Conservation (phyloP, 2,329 filamentous ascomycete species). For the Emydomyces testavorans region DNA sequence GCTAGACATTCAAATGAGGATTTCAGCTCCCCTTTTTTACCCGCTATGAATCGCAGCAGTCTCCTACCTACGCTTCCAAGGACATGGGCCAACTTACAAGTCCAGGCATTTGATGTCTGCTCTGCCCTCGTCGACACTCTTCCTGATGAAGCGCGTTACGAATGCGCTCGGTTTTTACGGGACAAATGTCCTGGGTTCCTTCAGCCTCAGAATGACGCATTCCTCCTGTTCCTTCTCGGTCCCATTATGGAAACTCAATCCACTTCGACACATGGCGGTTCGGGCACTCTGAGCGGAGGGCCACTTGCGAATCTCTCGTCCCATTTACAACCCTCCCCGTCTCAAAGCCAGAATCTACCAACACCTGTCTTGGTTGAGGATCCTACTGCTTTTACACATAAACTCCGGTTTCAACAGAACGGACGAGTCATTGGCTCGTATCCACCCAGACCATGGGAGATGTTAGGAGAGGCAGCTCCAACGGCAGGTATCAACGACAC, state of each 20-base stretch:
- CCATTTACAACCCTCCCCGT: conserved; percentile 9
- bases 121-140: conserved; percentile 36
- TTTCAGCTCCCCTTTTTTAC: conserved; percentile 22
- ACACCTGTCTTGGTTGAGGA: conserved; percentile 19
- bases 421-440: conserved; percentile 28
- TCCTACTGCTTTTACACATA: conserved; percentile 21
- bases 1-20: conserved; percentile 24
- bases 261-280: conserved; percentile 19
- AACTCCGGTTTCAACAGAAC: conserved; percentile 30
- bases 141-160: conserved; percentile 34
- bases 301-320: conserved; percentile 16
- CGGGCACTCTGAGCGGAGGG: conserved; percentile 19
- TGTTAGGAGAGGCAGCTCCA: conserved; percentile 37
- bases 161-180: conserved; percentile 34
- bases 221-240: conserved; percentile 34
- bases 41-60: conserved; percentile 17
- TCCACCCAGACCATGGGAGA: conserved; percentile 34
- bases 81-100: conserved; percentile 28
- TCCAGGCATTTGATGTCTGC: conserved; percentile 36
- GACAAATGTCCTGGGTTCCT: conserved; percentile 33
- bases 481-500: conserved; percentile 37
- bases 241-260: conserved; percentile 24
- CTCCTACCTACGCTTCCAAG: conserved; percentile 19
- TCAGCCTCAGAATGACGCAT: conserved; percentile 30
- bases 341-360: conserved; percentile 16